phyloP scores from a whole-genome alignment of 768 basidiomycete species.

The Collybiopsis confluens region DNA sequence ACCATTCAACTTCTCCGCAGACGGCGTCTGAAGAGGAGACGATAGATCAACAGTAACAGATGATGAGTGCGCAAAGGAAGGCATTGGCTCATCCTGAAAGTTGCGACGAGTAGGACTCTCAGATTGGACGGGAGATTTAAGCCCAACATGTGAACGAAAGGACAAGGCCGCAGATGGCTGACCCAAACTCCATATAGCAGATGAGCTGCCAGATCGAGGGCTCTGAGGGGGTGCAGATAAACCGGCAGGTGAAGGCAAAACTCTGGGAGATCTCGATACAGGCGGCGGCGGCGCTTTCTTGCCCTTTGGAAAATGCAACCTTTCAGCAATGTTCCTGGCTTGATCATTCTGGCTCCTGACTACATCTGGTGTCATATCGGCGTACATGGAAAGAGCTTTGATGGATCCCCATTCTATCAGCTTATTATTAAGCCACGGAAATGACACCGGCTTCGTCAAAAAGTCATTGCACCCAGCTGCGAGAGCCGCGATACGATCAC shows the following conservation, averaged over 20 bases:
- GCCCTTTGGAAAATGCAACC: constrained; percentile 38
- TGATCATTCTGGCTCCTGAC: constrained; percentile 35
- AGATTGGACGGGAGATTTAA: background rate
- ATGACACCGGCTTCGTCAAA: constrained; percentile 92
- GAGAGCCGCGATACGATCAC: constrained; percentile 94
- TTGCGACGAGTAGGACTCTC: background rate
- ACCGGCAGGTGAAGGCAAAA: background rate
- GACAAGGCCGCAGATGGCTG: constrained; percentile 4
- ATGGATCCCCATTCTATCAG: constrained; percentile 99
- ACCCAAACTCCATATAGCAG: constrained; percentile 8
- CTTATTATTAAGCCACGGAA: constrained; percentile 95
- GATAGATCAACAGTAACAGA: background rate
- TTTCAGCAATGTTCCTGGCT: constrained; percentile 41
- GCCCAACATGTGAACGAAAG: constrained; percentile 4
- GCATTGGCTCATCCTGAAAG: background rate
- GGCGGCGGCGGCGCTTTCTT: constrained; percentile 24
- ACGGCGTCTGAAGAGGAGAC: background rate
- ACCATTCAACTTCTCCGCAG: background rate
- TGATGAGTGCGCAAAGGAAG: background rate
- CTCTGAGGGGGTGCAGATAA: background rate
- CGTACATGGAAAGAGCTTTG: constrained; percentile 91
- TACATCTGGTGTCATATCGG: constrained; percentile 65
- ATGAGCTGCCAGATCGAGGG: constrained; percentile 1
- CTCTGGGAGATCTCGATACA: background rate
- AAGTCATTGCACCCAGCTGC: constrained; percentile 99